phyloP scores from a whole-genome alignment of 768 basidiomycete species.

The Chiua virens region DNA sequence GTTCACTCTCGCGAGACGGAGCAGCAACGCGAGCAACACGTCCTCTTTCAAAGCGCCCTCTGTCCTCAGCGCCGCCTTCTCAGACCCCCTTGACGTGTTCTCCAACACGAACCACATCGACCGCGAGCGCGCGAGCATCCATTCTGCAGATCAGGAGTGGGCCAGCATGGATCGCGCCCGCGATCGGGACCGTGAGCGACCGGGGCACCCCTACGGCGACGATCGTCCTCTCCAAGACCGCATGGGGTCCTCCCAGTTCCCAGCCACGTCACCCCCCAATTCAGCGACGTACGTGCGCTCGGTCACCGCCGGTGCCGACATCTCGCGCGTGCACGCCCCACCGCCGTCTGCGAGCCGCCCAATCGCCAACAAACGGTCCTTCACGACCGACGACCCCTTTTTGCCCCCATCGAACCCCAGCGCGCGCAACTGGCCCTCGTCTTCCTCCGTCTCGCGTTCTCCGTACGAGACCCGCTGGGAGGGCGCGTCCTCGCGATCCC shows the following conservation, averaged over 20 bases:
- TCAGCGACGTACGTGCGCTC: constrained; percentile 15
- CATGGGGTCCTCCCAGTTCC: constrained; percentile 4
- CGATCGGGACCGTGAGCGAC: constrained; percentile 23
- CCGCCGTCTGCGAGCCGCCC: constrained; percentile 33
- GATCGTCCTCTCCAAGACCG: constrained; percentile 26
- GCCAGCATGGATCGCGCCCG: constrained; percentile 20
- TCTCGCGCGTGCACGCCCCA: constrained; percentile 17
- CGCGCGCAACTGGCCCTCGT: constrained; percentile 19
- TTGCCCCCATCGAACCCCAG: constrained; percentile 22
- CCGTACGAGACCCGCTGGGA: constrained; percentile 32
- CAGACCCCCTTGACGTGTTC: constrained; percentile 21
- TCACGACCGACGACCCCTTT: constrained; percentile 27
- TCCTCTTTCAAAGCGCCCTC: constrained; percentile 46
- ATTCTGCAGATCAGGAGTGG: constrained; percentile 31
- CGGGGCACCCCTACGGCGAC: constrained; percentile 18
- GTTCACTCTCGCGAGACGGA: constrained; percentile 42
- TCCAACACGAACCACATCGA: constrained; percentile 17
- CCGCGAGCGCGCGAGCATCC: constrained; percentile 26
- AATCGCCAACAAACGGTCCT: constrained; percentile 29
- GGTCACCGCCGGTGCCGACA: neutral
- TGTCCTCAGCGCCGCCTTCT: constrained; percentile 40
- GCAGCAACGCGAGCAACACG: constrained; percentile 51
- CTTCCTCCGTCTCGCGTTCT: constrained; percentile 18
- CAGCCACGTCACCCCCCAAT: constrained; percentile 16
- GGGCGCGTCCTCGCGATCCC: constrained; percentile 24